A percentile compares a stretch with the other conserved stretches of the same genome.
Conservation (phyloP, 2,329 filamentous ascomycete species). For the Rhynchosporium secalis region DNA sequence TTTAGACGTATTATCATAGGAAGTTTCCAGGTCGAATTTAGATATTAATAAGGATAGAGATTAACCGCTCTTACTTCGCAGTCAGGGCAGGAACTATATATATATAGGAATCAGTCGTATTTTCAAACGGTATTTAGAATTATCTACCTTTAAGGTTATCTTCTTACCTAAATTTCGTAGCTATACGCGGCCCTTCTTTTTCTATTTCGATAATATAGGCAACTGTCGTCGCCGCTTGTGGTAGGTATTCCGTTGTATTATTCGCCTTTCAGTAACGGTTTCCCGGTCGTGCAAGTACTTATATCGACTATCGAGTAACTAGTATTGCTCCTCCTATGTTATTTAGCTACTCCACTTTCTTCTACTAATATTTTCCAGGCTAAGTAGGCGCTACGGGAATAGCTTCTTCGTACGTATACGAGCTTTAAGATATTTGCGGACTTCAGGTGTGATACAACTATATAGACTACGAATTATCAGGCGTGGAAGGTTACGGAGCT, state of each 20-base stretch:
- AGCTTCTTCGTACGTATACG: constrained; percentile 26
- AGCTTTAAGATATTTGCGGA: constrained; percentile 24
- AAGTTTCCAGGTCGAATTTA: no score
- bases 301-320: constrained; percentile 22
- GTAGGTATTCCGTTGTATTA: constrained; percentile 16
- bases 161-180: no score
- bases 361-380: constrained; percentile 21
- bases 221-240: no score
- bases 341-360: constrained; percentile 15
- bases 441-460: constrained; percentile 24
- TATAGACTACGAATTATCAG: constrained; percentile 22
- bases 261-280: constrained; percentile 23
- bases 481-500: constrained; percentile 22
- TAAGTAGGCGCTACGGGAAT: constrained; percentile 24
- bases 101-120: background rate
- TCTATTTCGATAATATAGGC: no score
- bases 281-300: constrained; percentile 16
- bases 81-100: no score
- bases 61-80: background rate
- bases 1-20: no score
- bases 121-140: background rate
- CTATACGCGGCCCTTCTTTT: no score
- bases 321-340: constrained; percentile 24
- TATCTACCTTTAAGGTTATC: background rate
- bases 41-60: background rate